Percentiles rank a stretch among this genome's conserved stretches.
Evolutionary conservation across 2,329 filamentous ascomycete genomes (phyloP).

Genomic region (Sclerotinia spermophila): DNA sequence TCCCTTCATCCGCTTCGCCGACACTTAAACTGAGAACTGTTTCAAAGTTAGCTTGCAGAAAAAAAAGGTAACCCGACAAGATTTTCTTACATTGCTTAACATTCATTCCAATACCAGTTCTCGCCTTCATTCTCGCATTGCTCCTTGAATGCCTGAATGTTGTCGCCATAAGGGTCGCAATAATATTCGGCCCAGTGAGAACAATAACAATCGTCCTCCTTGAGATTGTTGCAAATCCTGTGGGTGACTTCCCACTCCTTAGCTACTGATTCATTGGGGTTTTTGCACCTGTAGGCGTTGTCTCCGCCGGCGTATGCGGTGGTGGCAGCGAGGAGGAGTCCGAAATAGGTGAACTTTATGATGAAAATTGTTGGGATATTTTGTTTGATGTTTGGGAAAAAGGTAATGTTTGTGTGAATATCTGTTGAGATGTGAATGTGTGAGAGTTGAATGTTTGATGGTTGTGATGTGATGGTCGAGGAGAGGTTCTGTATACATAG

Average conservation of each 20-base stretch:
- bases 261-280: background rate
- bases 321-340: background rate
- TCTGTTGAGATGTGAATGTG: background rate
- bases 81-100: background rate
- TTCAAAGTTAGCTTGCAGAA: background rate
- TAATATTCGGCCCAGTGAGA: background rate
- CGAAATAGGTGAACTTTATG: background rate
- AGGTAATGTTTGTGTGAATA: background rate
- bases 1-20: background rate
- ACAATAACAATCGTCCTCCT: background rate
- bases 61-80: background rate
- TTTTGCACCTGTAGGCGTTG: background rate
- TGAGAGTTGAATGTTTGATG: background rate
- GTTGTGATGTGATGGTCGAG: background rate
- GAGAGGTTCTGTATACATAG: background rate
- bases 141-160: background rate
- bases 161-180: background rate
- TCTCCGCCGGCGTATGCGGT: background rate
- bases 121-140: background rate
- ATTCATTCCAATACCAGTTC: background rate
- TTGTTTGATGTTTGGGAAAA: background rate
- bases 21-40: background rate
- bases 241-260: background rate
- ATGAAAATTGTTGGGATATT: background rate
- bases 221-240: background rate